Evolutionary conservation across 345 rosid genomes (phyloP).

Genomic region (Eutrema heterophyllum): DNA sequence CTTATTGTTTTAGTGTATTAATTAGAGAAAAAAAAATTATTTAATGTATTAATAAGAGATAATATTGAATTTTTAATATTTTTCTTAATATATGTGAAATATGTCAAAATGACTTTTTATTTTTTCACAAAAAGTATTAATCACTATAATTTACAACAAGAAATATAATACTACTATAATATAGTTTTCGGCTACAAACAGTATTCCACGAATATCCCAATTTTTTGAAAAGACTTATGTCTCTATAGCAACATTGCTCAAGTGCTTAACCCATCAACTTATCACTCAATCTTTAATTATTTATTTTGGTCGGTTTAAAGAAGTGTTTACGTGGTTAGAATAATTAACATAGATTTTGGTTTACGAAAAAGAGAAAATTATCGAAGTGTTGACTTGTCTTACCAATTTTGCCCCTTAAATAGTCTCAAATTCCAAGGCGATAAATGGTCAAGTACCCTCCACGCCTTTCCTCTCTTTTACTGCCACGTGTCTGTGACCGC

Average conservation of each 20-base stretch:
- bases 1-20: too few species aligned
- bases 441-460: constrained; percentile 29
- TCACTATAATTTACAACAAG: too few species aligned
- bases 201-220: background rate
- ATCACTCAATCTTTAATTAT: constrained; percentile 13
- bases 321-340: constrained; percentile 28
- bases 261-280: background rate
- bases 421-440: constrained; percentile 24
- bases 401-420: background rate
- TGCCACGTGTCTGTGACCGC: constrained; percentile 17
- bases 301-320: constrained; percentile 11
- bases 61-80: too few species aligned
- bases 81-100: too few species aligned
- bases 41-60: too few species aligned
- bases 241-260: background rate
- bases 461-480: constrained; percentile 23
- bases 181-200: background rate
- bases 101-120: too few species aligned
- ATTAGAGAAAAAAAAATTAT: too few species aligned
- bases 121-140: too few species aligned
- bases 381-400: constrained; percentile 1
- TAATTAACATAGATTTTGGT: background rate
- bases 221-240: background rate
- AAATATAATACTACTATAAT: background rate
- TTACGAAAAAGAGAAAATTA: background rate